These are phyloP conservation scores for Suhomyces yuchorum DNA, from an alignment of 1,139 yeast genomes.

Conservation along the genomic window DNA sequence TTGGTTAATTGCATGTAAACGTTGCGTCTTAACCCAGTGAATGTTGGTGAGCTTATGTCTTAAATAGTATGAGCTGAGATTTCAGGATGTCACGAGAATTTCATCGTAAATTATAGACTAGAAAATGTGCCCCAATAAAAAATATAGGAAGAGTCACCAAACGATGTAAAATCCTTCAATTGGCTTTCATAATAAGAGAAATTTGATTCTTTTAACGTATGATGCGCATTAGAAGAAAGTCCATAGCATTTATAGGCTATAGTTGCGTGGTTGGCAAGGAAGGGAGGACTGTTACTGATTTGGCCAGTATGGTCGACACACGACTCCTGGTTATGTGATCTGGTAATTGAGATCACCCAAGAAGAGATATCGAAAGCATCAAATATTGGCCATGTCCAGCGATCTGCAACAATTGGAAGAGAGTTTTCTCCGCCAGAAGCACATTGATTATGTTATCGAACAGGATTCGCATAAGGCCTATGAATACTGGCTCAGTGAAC, in stretches of 20 bases:
- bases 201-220: neutral
- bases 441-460: constrained; percentile 38
- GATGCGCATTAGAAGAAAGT: neutral
- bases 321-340: neutral
- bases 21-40: neutral
- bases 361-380: neutral
- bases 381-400: neutral
- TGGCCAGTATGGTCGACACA: neutral
- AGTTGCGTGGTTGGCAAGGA: neutral
- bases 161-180: neutral
- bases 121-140: neutral
- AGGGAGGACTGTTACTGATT: neutral
- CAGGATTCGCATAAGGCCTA: constrained; percentile 47
- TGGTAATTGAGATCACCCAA: neutral
- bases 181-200: neutral
- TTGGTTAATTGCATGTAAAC: neutral
- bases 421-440: constrained; percentile 28
- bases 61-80: neutral
- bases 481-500: constrained; percentile 91
- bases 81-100: neutral
- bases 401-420: neutral
- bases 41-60: neutral
- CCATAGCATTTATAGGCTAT: neutral
- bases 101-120: neutral
- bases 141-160: neutral